Evolutionary conservation across 805 yeast genomes (phyloP), one percentile per base, ranked within the genome.

Genomic region (Pichia occidentalis): DNA sequence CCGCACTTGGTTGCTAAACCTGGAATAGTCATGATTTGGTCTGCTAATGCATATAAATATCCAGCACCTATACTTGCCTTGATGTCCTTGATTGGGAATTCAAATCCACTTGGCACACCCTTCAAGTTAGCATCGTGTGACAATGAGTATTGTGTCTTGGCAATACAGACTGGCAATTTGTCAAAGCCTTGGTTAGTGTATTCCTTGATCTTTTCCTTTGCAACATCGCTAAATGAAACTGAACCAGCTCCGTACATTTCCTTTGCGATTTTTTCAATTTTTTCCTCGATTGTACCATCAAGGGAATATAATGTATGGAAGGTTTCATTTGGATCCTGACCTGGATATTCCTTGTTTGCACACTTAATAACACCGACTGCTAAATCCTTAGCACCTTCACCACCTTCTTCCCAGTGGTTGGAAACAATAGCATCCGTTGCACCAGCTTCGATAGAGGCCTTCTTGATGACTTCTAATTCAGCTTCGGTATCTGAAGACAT

Each of bases 1-100:
- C 97, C 97, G 51, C 94, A 83, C 59, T 85, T 88, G 8, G 97
- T 90, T 40, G 97, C 94, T 56, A 90, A 69, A 44, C 98, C 98
- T 20, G 98, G 98, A 52, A 90, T 88, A 20, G 98, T 90, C 80
- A 83, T 87, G 54, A 90, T 90, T 63, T 90, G 95, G 40, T 95
- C 97, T 13, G 97, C 97, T 52, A 90, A 71, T 2, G 97, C 97
- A 57, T 90, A 92, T 57, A 90, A 71, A 64, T 90, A 90, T 8
- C 97, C 97, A 33, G 97, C 97, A 63, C 98, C 98, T 39, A 85
- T 85, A 25, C 95, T 82, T 28, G 90, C 88, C 63, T 95, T 81
- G 47, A 90, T 85, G 52, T 90, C 98, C 60, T 95, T 76, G 52
- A 90, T 86, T 35, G 98, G 97, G 60, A 90, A 84, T 13, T 77